A percentile compares a stretch with the other conserved stretches of the same genome.
Evolutionary conservation across 805 yeast genomes (phyloP).

Genomic region (Hanseniaspora lachancei): DNA sequence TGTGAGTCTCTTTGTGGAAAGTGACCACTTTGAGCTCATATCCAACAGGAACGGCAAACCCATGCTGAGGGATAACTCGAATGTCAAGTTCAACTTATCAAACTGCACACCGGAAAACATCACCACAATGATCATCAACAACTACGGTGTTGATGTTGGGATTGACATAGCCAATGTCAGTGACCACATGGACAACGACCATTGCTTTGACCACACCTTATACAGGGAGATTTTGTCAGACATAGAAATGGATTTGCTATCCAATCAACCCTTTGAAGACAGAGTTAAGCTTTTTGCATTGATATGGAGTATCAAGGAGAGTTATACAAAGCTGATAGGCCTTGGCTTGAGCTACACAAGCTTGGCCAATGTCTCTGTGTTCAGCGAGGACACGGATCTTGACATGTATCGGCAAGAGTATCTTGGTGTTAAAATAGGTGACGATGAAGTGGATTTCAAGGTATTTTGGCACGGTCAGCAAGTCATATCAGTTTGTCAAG

Average conservation of each 20-base stretch:
- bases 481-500: slow-evolving; percentile 4
- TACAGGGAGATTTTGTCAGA: slow-evolving; percentile 34
- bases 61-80: slow-evolving; percentile 19
- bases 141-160: slow-evolving; percentile 29
- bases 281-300: slow-evolving; percentile 36
- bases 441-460: not conserved
- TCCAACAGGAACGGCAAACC: slow-evolving; percentile 49
- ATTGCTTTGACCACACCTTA: slow-evolving; percentile 24
- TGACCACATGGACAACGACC: slow-evolving; percentile 13
- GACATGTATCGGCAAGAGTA: not conserved
- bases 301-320: slow-evolving; percentile 71
- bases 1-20: slow-evolving; percentile 34
- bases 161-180: slow-evolving; percentile 34
- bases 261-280: slow-evolving; percentile 13
- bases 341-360: slow-evolving; percentile 33
- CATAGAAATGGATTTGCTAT: slow-evolving; percentile 28
- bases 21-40: slow-evolving; percentile 17
- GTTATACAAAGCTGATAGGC: slow-evolving; percentile 56
- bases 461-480: not conserved
- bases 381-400: not conserved
- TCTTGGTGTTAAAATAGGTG: not conserved
- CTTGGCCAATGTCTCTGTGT: not conserved
- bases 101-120: slow-evolving; percentile 36
- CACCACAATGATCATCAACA: slow-evolving; percentile 34
- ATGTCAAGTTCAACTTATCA: slow-evolving; percentile 42